phyloP scores from a whole-genome alignment of 2,329 filamentous ascomycete genomes.

The Diaporthe velutina region DNA sequence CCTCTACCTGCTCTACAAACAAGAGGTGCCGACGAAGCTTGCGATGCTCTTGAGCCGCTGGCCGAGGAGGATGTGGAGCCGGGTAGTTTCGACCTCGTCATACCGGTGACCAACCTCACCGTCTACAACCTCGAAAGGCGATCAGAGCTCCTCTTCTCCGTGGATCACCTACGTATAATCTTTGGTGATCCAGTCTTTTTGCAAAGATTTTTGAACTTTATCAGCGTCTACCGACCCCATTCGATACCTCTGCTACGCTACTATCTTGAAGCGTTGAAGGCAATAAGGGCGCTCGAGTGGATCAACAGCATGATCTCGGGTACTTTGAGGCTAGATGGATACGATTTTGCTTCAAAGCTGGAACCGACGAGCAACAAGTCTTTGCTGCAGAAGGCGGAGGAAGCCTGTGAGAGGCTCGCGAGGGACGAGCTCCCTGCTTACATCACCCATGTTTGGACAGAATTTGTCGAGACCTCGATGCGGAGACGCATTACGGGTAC shows the following conservation, averaged over 20 bases:
- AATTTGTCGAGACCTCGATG: constrained; percentile 78
- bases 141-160: constrained; percentile 69
- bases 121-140: constrained; percentile 65
- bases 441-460: constrained; percentile 76
- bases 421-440: constrained; percentile 79
- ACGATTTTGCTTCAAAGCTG: constrained; percentile 65
- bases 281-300: constrained; percentile 77
- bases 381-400: constrained; percentile 72
- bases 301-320: constrained; percentile 76
- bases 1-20: constrained; percentile 53
- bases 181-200: constrained; percentile 42
- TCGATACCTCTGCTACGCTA: constrained; percentile 77
- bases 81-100: constrained; percentile 62
- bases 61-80: constrained; percentile 61
- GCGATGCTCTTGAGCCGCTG: constrained; percentile 62
- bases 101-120: constrained; percentile 45
- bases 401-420: constrained; percentile 74
- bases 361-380: constrained; percentile 67
- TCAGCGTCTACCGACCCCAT: constrained; percentile 69
- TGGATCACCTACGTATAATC: constrained; percentile 56
- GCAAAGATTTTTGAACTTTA: constrained; percentile 75
- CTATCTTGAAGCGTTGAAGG: constrained; percentile 79
- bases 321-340: constrained; percentile 66
- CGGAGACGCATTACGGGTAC: constrained; percentile 76
- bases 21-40: constrained; percentile 65